phyloP scores from a whole-genome alignment of 1,139 yeast genomes.

The Wickerhamomyces sp. region DNA sequence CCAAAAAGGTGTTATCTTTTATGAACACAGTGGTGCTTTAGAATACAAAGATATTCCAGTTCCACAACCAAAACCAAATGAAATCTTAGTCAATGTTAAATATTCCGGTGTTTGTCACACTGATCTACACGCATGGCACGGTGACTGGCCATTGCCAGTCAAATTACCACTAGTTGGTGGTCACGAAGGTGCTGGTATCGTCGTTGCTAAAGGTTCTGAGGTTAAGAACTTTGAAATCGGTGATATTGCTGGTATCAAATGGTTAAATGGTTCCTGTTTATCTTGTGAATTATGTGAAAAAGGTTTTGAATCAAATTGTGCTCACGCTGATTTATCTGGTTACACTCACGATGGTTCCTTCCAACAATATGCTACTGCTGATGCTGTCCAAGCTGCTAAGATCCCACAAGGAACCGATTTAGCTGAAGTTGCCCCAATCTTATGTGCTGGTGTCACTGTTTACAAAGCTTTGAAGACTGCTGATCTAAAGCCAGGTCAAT shows the following conservation, averaged over 20 bases:
- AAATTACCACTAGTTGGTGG: slow-evolving; percentile 69
- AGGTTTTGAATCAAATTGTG: slow-evolving; percentile 64
- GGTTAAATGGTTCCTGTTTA: slow-evolving; percentile 72
- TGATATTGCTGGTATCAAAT: slow-evolving; percentile 69
- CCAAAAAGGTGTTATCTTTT: slow-evolving; percentile 45
- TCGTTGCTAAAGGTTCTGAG: slow-evolving; percentile 64
- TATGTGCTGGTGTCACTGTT: slow-evolving; percentile 80
- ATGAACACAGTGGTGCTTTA: slow-evolving; percentile 42
- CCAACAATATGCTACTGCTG: slow-evolving; percentile 79
- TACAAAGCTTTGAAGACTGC: slow-evolving; percentile 77
- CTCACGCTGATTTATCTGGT: slow-evolving; percentile 65
- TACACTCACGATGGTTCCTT: slow-evolving; percentile 79
- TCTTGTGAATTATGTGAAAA: slow-evolving; percentile 64
- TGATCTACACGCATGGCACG: slow-evolving; percentile 67
- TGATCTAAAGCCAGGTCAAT: slow-evolving; percentile 57
- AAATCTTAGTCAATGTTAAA: slow-evolving; percentile 55
- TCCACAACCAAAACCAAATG: slow-evolving; percentile 57
- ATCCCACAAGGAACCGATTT: slow-evolving; percentile 64
- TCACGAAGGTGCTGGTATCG: slow-evolving; percentile 82
- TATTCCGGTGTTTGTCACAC: slow-evolving; percentile 74
- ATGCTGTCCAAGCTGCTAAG: slow-evolving; percentile 70
- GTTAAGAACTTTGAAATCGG: slow-evolving; percentile 67
- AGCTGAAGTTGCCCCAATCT: slow-evolving; percentile 64
- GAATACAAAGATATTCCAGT: slow-evolving; percentile 55
- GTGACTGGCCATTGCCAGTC: slow-evolving; percentile 61